Evolutionary conservation across 2,329 filamentous ascomycete species (phyloP).

Genomic region (Dothideomycetes sp.): DNA sequence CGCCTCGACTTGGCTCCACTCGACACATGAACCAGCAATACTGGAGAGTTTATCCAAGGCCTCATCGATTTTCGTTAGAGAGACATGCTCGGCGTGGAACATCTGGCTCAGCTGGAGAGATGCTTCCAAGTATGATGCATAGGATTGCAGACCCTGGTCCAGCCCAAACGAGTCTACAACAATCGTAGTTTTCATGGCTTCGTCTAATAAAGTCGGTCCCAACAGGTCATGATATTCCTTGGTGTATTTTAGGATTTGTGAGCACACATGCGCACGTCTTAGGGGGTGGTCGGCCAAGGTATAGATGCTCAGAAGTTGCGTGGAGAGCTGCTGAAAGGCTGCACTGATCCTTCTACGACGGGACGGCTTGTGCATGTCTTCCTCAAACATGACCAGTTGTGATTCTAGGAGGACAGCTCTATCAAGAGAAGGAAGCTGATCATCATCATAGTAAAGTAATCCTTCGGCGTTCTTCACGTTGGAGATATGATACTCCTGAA

Average conservation of each 20-base stretch:
- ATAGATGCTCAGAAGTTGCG: conserved; percentile 19
- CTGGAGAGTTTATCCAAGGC: conserved; percentile 24
- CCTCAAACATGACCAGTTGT: conserved; percentile 26
- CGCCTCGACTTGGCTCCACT: conserved; percentile 25
- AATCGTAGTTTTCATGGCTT: conserved; percentile 12
- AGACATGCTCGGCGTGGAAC: conserved; percentile 27
- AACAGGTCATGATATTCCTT: conserved; percentile 20
- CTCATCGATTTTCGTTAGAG: conserved; percentile 23
- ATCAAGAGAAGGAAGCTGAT: conserved; percentile 20
- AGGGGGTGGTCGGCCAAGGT: conserved; percentile 19
- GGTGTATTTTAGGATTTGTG: conserved; percentile 18
- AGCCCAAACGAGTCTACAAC: conserved; percentile 16
- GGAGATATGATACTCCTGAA: background rate
- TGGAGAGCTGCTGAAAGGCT: background rate
- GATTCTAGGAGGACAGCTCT: conserved; percentile 35
- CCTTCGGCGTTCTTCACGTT: background rate
- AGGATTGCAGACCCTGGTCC: conserved; percentile 28
- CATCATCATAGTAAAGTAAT: conserved; percentile 25
- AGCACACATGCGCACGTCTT: conserved; percentile 22
- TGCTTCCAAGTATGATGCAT: conserved; percentile 28
- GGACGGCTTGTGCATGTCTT: conserved; percentile 6
- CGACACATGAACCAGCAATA: background rate
- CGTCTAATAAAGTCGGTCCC: conserved; percentile 11
- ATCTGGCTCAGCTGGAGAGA: conserved; percentile 32
- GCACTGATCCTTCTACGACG: conserved; percentile 3